These are phyloP conservation scores for Tetrapisispora taiwanensis DNA, from an alignment of 805 yeast genomes.

Conservation along the genomic window DNA sequence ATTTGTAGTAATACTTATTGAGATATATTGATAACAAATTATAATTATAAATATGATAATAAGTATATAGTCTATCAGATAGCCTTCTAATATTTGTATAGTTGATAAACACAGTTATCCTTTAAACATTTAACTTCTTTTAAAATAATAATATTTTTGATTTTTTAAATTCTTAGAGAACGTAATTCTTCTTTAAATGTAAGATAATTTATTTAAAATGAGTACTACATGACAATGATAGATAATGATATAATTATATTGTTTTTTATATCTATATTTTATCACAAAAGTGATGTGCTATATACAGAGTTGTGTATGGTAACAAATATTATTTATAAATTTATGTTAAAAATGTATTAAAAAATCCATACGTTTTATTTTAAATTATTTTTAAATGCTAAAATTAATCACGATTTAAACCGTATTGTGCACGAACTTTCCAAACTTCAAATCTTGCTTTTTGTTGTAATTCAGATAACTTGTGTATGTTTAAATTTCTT, in stretches of 20 bases:
- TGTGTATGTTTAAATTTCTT: slow-evolving; percentile 10
- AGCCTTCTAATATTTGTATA: no score
- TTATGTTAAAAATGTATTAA: no score
- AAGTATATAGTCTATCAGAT: no score
- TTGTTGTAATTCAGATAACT: slow-evolving; percentile 18
- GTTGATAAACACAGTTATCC: no score
- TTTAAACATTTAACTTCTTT: no score
- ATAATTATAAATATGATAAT: no score
- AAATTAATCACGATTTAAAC: slow-evolving; percentile 9
- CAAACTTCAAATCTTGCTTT: slow-evolving; percentile 25
- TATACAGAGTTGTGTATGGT: neutral
- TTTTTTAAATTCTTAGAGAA: neutral
- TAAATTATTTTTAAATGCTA: neutral
- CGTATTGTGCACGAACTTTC: slow-evolving; percentile 21
- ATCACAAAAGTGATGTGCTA: neutral
- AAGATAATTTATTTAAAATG: neutral
- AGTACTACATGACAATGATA: neutral
- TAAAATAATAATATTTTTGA: no score
- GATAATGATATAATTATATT: neutral
- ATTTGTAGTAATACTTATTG: no score
- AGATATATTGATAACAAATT: no score
- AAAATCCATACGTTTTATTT: neutral
- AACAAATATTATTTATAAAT: no score
- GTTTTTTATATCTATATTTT: neutral
- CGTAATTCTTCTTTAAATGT: neutral